These are phyloP conservation scores for Aspergillus viridinutans DNA, from an alignment of 2,329 filamentous ascomycete genomes.

Conservation along the genomic window DNA sequence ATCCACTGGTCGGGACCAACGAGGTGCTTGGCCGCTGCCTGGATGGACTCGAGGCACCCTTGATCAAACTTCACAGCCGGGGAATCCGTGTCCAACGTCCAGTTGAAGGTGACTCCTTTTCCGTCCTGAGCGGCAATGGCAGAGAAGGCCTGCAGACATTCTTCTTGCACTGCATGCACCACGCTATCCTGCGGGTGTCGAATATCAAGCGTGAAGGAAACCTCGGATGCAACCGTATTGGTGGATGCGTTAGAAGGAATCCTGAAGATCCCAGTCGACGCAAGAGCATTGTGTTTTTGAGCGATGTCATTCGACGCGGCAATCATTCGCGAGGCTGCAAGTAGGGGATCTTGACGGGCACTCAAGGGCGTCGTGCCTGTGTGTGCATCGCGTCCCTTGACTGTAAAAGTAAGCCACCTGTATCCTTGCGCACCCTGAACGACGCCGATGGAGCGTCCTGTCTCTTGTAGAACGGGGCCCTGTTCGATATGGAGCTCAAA, in stretches of 20 bases:
- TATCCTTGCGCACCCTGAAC: conserved; percentile 67
- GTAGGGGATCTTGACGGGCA: conserved; percentile 59
- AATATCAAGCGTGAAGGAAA: conserved; percentile 64
- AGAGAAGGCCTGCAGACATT: conserved; percentile 52
- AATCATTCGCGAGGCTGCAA: conserved; percentile 62
- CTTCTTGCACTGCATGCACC: conserved; percentile 52
- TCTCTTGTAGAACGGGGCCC: conserved; percentile 64
- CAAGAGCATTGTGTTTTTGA: conserved; percentile 53
- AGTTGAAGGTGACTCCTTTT: conserved; percentile 48
- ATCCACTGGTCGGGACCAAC: conserved; percentile 47
- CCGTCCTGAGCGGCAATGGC: conserved; percentile 53
- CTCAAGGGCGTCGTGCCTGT: conserved; percentile 65
- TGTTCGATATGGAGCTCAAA: conserved; percentile 82
- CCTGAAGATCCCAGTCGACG: conserved; percentile 62
- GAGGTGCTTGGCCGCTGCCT: conserved; percentile 51
- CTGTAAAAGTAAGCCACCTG: conserved; percentile 62
- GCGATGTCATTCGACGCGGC: conserved; percentile 59
- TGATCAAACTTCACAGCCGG: conserved; percentile 58
- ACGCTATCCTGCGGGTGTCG: conserved; percentile 53
- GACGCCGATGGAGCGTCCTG: conserved; percentile 57
- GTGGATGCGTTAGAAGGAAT: conserved; percentile 57
- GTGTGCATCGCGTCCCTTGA: conserved; percentile 63
- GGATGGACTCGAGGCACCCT: conserved; percentile 59
- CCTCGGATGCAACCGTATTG: conserved; percentile 63
- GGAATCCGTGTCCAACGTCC: conserved; percentile 54